These are phyloP conservation scores for Rhynchosporium agropyri DNA, from an alignment of 2,329 filamentous ascomycete species.

Conservation along the genomic window DNA sequence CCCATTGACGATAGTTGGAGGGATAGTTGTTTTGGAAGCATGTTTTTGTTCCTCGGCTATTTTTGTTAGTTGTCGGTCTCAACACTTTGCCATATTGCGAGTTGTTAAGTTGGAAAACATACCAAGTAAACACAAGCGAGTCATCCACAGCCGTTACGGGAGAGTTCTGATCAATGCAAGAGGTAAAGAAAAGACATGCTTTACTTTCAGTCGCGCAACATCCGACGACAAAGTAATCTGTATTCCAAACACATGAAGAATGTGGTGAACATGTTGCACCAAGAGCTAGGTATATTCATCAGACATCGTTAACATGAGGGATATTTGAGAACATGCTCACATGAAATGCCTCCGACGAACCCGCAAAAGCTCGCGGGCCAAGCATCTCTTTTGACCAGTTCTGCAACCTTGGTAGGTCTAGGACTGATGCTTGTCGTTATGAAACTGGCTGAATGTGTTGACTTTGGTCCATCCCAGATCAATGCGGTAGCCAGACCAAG, in stretches of 20 bases:
- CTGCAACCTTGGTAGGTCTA: background rate
- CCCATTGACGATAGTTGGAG: constrained; percentile 23
- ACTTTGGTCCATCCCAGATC: constrained; percentile 15
- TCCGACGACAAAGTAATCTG: constrained; percentile 28
- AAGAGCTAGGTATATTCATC: constrained; percentile 1
- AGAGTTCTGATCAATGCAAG: constrained; percentile 24
- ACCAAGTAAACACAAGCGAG: constrained; percentile 26
- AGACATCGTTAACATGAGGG: no score
- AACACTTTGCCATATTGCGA: no score
- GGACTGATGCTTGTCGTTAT: constrained; percentile 15
- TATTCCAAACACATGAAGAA: constrained; percentile 29
- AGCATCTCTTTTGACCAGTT: constrained; percentile 17
- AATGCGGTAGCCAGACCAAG: constrained; percentile 1
- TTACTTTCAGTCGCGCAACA: constrained; percentile 29
- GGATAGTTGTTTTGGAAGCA: constrained; percentile 26
- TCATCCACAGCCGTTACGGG: constrained; percentile 18
- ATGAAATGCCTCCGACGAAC: constrained; percentile 16
- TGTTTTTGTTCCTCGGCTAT: constrained; percentile 20
- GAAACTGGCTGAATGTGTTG: constrained; percentile 8
- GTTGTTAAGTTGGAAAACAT: background rate
- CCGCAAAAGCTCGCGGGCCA: constrained; percentile 18
- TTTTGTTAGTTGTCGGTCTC: background rate
- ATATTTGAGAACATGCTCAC: background rate
- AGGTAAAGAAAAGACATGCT: constrained; percentile 25
- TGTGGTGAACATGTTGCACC: constrained; percentile 22